Conservation (phyloP, 2,329 filamentous ascomycete genomes). For the Neurospora sp. region DNA sequence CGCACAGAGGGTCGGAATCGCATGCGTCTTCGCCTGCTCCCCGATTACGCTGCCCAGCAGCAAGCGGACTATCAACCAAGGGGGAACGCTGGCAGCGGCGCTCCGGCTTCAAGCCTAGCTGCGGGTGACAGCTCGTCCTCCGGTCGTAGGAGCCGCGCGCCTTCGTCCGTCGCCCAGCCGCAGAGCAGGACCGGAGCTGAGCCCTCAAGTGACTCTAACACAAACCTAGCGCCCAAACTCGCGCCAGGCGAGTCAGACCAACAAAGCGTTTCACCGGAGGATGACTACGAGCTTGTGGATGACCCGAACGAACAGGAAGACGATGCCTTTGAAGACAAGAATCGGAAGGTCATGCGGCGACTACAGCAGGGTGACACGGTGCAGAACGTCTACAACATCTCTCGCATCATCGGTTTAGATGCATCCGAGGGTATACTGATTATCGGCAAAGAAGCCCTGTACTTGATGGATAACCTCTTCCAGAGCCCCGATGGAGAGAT, state of each 20-base stretch:
- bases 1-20: slow-evolving; percentile 91
- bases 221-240: neutral
- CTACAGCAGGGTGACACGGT: slow-evolving; percentile 85
- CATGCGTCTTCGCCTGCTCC: slow-evolving; percentile 80
- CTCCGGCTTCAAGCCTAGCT: slow-evolving; percentile 6
- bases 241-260: slow-evolving; percentile 23
- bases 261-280: slow-evolving; percentile 45
- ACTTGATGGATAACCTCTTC: slow-evolving; percentile 94
- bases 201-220: neutral
- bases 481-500: slow-evolving; percentile 93
- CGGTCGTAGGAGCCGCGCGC: neutral
- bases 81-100: slow-evolving; percentile 21
- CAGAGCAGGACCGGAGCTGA: slow-evolving; percentile 14
- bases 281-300: slow-evolving; percentile 93
- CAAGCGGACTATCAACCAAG: slow-evolving; percentile 79
- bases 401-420: slow-evolving; percentile 85
- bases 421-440: slow-evolving; percentile 90
- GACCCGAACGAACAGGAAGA: slow-evolving; percentile 80
- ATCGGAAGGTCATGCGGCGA: slow-evolving; percentile 92
- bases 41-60: slow-evolving; percentile 55
- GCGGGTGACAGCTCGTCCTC: slow-evolving; percentile 8
- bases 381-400: slow-evolving; percentile 90
- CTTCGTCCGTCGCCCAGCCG: slow-evolving; percentile 7
- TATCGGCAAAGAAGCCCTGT: slow-evolving; percentile 81
- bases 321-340: slow-evolving; percentile 89